Base-by-base conservation (phyloP, 768 basidiomycete species). In the Fibroporia radiculosa region DNA sequence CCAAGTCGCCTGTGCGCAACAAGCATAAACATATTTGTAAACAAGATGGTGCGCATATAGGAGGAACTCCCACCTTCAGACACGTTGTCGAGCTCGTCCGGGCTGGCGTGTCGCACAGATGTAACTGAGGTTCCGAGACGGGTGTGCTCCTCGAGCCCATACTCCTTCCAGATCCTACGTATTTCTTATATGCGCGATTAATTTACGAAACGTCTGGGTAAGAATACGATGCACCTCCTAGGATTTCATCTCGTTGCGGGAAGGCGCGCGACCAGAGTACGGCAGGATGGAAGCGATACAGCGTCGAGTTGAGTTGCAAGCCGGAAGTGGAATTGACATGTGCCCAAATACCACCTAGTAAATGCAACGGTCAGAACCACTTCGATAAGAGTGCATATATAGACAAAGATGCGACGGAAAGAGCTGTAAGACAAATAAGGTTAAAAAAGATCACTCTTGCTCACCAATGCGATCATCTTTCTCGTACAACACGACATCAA, bases 401-500 rank as follows among this genome's bases (percentile, higher is more conserved):
- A n/a, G n/a, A n/a, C n/a, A n/a, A n/a, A n/a, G n/a, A n/a, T n/a
- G n/a, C n/a, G n/a, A n/a, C n/a, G n/a, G n/a, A n/a, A n/a, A n/a
- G n/a, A n/a, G n/a, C n/a, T n/a, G n/a, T n/a, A n/a, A n/a, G n/a
- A n/a, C n/a, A n/a, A n/a, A n/a, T n/a, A n/a, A n/a, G n/a, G n/a
- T n/a, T n/a, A n/a, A n/a, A n/a, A n/a, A n/a, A n/a, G n/a, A n/a
- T n/a, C n/a, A n/a, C n/a, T n/a, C n/a, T n/a, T n/a, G n/a, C 56
- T 16, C 35, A 62, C 63, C 55, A 18, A 56, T 44, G 12, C 44
- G 37, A 44, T 59, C 56, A 7, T 25, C 33, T 41, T 58, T 52
- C 37, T 76, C 75, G 51, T 65, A 75, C 2, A 77, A 66, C 20
- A 71, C 68, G 10, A 76, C 74, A 25, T 77, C 73, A 47, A 77